Conservation (phyloP, 1,139 yeast species). For the Debaryomyces singareniensis region DNA sequence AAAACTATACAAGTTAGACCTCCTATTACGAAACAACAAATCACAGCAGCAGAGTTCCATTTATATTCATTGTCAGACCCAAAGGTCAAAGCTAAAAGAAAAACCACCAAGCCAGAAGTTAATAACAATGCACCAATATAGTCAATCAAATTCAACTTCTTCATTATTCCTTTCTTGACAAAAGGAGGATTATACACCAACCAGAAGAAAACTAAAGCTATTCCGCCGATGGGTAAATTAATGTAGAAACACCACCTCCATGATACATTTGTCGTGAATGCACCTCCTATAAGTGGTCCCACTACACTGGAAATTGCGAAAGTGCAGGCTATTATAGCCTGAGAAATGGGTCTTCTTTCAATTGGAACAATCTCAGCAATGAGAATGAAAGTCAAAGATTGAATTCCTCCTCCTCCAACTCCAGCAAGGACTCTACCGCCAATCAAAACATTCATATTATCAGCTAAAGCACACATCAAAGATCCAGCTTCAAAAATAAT, state of each 20-base stretch:
- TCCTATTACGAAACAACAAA: conserved; percentile 41
- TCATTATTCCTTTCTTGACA: conserved; percentile 16
- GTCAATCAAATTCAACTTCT: conserved; percentile 39
- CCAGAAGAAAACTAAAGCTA: conserved; percentile 20
- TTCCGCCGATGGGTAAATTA: conserved; percentile 33
- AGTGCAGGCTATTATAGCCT: conserved; percentile 38
- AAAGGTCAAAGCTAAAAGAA: conserved; percentile 34
- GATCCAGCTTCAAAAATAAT: conserved; percentile 33
- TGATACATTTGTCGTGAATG: conserved; percentile 32
- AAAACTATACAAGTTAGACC: conserved; percentile 18
- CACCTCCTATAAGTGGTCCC: conserved; percentile 55
- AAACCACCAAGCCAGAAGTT: conserved; percentile 38
- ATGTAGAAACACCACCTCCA: conserved; percentile 37
- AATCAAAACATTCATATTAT: conserved; percentile 29
- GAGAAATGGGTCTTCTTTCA: conserved; percentile 23
- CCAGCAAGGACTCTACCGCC: conserved; percentile 40
- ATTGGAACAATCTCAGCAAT: conserved; percentile 37
- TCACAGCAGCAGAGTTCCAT: conserved; percentile 47
- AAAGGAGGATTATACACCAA: conserved; percentile 29
- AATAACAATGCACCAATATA: conserved; percentile 43
- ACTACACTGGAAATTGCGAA: conserved; percentile 41
- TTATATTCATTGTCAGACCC: conserved; percentile 40
- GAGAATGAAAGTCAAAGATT: conserved; percentile 37
- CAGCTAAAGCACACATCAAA: conserved; percentile 36
- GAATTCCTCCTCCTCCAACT: conserved; percentile 40